These are phyloP conservation scores for Acer yangbiense DNA, from an alignment of 345 rosid genomes.

Conservation along the genomic window DNA sequence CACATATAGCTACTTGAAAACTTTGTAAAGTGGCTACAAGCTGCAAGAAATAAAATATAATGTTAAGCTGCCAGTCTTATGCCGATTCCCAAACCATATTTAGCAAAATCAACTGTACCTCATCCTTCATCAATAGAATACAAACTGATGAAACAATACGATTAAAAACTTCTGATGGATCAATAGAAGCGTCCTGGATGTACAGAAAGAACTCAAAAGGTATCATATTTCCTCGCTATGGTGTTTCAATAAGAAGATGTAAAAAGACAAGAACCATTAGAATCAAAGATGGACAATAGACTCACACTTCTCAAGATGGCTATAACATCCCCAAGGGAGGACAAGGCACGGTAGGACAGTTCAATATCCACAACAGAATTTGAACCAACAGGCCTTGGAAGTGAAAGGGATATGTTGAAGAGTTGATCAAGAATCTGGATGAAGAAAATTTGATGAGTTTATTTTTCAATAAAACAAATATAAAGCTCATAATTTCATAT, in stretches of 20 bases:
- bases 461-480: constrained; percentile 11
- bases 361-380: constrained; percentile 58
- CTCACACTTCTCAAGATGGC: constrained; percentile 89
- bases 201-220: background rate
- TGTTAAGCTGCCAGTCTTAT: constrained; percentile 12
- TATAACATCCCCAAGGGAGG: constrained; percentile 96
- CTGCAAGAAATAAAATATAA: constrained; percentile 55
- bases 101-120: constrained; percentile 53
- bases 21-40: constrained; percentile 77
- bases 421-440: constrained; percentile 87
- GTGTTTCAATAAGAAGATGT: constrained; percentile 15
- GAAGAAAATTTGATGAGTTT: constrained; percentile 18
- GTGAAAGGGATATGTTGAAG: constrained; percentile 91
- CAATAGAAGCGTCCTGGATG: constrained; percentile 95
- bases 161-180: constrained; percentile 96
- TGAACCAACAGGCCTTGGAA: constrained; percentile 69
- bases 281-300: constrained; percentile 19
- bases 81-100: constrained; percentile 19
- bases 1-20: constrained; percentile 81
- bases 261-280: background rate
- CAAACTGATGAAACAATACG: constrained; percentile 85
- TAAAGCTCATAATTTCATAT: constrained; percentile 11
- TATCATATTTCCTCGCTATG: background rate
- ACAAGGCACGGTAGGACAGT: constrained; percentile 71
- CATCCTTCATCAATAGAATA: constrained; percentile 67